A percentile compares a stretch with the other conserved stretches of the same genome.
These are phyloP conservation scores for Xylaria intraflava DNA, from an alignment of 495 filamentous ascomycete genomes.

Conservation along the genomic window DNA sequence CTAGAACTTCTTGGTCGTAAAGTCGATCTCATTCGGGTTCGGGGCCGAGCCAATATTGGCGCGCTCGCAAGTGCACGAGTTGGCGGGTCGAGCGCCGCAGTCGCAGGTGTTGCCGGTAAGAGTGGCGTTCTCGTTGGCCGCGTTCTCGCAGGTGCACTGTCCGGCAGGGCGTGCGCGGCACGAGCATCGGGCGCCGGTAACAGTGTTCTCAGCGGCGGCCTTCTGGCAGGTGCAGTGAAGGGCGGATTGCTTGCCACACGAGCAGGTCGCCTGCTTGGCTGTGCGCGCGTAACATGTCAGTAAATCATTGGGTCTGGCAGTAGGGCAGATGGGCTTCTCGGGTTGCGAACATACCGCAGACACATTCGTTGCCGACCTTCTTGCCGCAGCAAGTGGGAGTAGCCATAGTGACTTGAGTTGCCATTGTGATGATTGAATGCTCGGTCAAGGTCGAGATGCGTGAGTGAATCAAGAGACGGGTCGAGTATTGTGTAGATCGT, in stretches of 20 bases:
- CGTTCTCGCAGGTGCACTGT: conserved; percentile 74
- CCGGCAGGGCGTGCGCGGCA: conserved; percentile 72
- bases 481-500: neutral
- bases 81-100: conserved; percentile 67
- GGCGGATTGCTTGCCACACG: conserved; percentile 80
- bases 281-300: conserved; percentile 8
- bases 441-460: neutral
- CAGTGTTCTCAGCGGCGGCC: conserved; percentile 64
- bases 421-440: conserved; percentile 17
- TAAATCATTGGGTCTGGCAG: neutral
- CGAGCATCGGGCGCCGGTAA: conserved; percentile 71
- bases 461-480: neutral
- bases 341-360: conserved; percentile 38
- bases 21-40: conserved; percentile 66
- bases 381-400: conserved; percentile 47
- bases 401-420: conserved; percentile 24
- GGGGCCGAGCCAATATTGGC: conserved; percentile 42
- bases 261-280: conserved; percentile 63
- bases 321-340: neutral
- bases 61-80: conserved; percentile 81
- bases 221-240: conserved; percentile 82
- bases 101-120: conserved; percentile 51
- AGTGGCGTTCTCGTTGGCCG: conserved; percentile 63
- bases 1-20: conserved; percentile 62
- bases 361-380: conserved; percentile 36